Evolutionary conservation across 73 alveolate genomes (phyloP).

Genomic region (Uronychia binucleata): DNA sequence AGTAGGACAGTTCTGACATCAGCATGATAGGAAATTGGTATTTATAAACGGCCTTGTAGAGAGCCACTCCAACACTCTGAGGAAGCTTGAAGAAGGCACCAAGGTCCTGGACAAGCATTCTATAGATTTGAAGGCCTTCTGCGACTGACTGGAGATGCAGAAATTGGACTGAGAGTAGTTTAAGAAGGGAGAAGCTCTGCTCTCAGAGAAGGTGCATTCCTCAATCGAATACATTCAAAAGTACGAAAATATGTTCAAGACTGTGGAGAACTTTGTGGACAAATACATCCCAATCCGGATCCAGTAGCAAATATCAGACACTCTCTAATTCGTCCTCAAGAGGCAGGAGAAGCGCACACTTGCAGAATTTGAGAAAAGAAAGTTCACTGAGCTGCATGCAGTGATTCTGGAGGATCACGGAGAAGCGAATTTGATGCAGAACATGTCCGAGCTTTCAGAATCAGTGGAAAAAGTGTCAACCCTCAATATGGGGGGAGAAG

Average conservation of each 20-base stretch:
- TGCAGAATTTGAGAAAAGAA: background rate
- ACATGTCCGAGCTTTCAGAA: background rate
- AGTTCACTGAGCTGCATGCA: background rate
- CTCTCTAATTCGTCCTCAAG: background rate
- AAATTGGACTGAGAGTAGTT: background rate
- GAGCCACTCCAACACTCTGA: background rate
- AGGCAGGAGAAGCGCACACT: constrained; percentile 2
- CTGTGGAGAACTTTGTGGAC: constrained; percentile 3
- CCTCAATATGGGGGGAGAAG: no score
- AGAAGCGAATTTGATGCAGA: background rate
- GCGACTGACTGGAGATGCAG: background rate
- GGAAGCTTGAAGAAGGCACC: background rate
- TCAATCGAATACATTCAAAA: background rate
- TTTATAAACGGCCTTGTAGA: background rate
- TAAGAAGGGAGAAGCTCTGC: background rate
- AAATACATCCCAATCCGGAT: background rate
- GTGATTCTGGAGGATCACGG: background rate
- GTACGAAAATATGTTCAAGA: background rate
- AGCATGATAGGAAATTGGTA: background rate
- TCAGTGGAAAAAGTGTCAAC: background rate
- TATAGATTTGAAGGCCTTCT: background rate
- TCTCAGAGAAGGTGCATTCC: background rate
- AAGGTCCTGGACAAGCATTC: background rate
- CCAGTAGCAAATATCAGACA: background rate
- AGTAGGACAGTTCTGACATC: background rate